Percentiles rank a stretch among this genome's conserved stretches.
These are phyloP conservation scores for Wickerhamomyces rabaulensis DNA, from an alignment of 805 yeast genomes.

Conservation along the genomic window DNA sequence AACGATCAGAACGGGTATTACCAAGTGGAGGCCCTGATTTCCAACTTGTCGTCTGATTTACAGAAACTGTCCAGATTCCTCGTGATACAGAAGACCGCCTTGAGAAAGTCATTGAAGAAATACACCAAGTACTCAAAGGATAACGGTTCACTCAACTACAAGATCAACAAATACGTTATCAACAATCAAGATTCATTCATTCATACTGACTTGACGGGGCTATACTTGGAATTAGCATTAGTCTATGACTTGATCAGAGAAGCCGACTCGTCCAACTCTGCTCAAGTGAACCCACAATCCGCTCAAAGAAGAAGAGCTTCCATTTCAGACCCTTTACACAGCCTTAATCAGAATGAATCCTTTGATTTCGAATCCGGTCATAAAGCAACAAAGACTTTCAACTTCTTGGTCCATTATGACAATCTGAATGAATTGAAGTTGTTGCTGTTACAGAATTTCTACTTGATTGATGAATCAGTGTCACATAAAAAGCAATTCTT, in stretches of 20 bases:
- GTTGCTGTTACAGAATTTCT: slow-evolving; percentile 37
- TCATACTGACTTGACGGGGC: slow-evolving; percentile 51
- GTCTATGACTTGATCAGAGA: slow-evolving; percentile 44
- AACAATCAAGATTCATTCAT: slow-evolving; percentile 51
- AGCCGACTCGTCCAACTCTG: background rate
- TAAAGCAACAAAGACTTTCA: slow-evolving; percentile 30
- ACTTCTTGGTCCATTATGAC: slow-evolving; percentile 57
- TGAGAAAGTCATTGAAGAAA: slow-evolving; percentile 70
- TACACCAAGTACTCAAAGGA: slow-evolving; percentile 42
- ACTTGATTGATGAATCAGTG: slow-evolving; percentile 17
- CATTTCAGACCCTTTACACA: slow-evolving; percentile 10
- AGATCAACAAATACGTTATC: slow-evolving; percentile 29
- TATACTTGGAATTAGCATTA: slow-evolving; percentile 55
- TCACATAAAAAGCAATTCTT: slow-evolving; percentile 15
- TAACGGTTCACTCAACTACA: slow-evolving; percentile 22
- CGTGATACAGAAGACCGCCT: slow-evolving; percentile 66
- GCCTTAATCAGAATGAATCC: slow-evolving; percentile 17
- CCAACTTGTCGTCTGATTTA: slow-evolving; percentile 41
- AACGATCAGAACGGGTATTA: background rate
- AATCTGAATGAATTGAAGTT: slow-evolving; percentile 50
- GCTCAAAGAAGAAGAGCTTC: slow-evolving; percentile 10
- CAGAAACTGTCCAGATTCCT: slow-evolving; percentile 69
- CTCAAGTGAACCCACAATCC: too few species aligned
- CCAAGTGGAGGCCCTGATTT: slow-evolving; percentile 4
- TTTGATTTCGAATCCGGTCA: slow-evolving; percentile 34